Percentiles rank a stretch among this genome's conserved stretches.
Conservation (phyloP, 2,329 filamentous ascomycete species). For the Fusarium verrucosum region DNA sequence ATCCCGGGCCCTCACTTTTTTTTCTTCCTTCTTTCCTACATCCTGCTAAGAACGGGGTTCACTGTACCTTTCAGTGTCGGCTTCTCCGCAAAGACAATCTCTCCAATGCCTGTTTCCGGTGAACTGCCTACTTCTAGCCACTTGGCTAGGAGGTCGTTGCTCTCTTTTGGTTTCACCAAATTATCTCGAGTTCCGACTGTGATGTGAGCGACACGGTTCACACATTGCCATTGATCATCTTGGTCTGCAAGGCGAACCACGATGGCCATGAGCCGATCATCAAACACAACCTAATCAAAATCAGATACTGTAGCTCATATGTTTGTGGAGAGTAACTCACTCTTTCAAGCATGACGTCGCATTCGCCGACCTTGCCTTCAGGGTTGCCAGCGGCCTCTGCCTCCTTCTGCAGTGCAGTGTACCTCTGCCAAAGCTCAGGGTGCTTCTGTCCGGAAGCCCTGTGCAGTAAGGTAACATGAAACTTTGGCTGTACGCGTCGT, state of each 20-base stretch:
- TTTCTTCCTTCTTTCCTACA: conserved; percentile 27
- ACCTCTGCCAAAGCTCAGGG: conserved; percentile 79
- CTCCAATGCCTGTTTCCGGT: conserved; percentile 55
- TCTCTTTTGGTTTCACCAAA: conserved; percentile 89
- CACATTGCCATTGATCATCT: conserved; percentile 69
- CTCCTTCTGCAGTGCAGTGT: conserved; percentile 66
- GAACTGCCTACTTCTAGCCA: conserved; percentile 72
- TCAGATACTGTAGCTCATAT: conserved; percentile 11
- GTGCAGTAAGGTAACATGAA: conserved; percentile 96
- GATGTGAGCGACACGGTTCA: conserved; percentile 84
- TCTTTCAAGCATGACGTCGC: conserved; percentile 70
- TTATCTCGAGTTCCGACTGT: conserved; percentile 84
- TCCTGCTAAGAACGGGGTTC: conserved; percentile 60
- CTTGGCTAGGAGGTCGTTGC: conserved; percentile 80
- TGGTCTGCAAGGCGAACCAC: conserved; percentile 77
- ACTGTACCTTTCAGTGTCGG: conserved; percentile 60
- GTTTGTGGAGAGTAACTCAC: conserved; percentile 48
- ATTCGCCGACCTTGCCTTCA: conserved; percentile 63
- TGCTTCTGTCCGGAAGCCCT: conserved; percentile 68
- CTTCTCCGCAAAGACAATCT: conserved; percentile 61
- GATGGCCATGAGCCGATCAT: conserved; percentile 89
- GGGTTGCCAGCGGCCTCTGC: conserved; percentile 49
- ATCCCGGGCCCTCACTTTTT: background rate
- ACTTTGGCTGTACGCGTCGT: conserved; percentile 81
- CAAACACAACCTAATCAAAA: conserved; percentile 73